Evolutionary conservation across 805 yeast genomes (phyloP), one percentile per base, ranked within the genome.

Genomic region (Cyberlindnera xylosilytica): DNA sequence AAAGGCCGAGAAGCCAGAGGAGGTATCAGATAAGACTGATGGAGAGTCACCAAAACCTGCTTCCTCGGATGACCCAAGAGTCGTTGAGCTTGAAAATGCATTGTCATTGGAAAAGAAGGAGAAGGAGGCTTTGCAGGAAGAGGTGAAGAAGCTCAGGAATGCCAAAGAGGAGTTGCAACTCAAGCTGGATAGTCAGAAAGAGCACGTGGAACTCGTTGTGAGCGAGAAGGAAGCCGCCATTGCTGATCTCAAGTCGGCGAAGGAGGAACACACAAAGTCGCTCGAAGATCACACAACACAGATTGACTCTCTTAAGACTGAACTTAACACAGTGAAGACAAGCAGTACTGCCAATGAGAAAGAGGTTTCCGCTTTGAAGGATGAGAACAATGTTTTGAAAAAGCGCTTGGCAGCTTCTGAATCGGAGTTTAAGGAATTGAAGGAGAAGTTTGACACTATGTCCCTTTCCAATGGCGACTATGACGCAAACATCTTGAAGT

Each of bases 161-260:
- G 31, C 41, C n/a, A 33, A 12, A 7, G 45, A 42, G 29, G 52
- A 48, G n/a, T 42, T 45, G 11, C 28, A 38, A 8, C 11, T 43
- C n/a, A 44, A 45, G 22, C 37, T 42, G n/a, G 40, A 39, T 2
- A 38, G 37, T 29, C 47, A 44, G 20, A 29, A 29, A 22, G 35
- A 33, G 6, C 38, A 31, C 17, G 41, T 39, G 2, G 20, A 30
- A 16, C 13, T 40, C 8, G 36, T 20, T 5, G 22, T 38, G 18
- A 34, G 29, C 12, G 47, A 44, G 33, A 39, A 44, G 38, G 47
- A 44, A 2, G n/a, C 26, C 11, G 36, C 36, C 18, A 12, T 35
- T 5, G 15, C 19, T 29, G 32, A 29, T 29, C 32, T 29, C 32
- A 29, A 29, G 19, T n/a, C 32, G 8, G 18, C 19, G 4, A 7